Evolutionary conservation across 2,329 filamentous ascomycete genomes (phyloP), one percentile per base, ranked within the genome.

Genomic region (Lasiodiplodia hormozganensis): DNA sequence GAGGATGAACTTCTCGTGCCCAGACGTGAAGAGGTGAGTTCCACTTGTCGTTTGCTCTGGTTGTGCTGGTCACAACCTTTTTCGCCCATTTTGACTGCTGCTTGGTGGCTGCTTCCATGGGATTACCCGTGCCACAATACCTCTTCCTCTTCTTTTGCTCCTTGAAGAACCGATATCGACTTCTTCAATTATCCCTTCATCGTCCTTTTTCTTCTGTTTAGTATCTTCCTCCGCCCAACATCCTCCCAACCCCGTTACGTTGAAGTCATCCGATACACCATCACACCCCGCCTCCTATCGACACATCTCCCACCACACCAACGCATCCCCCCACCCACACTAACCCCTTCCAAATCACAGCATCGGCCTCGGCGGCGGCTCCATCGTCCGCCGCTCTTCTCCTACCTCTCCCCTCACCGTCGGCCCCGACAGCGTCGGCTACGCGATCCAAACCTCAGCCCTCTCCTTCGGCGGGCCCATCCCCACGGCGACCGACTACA

Each of bases 341-440:
- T 23, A 23, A 23, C 23, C 23, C 23, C 23, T 23, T 23, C 23
- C 23, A 25, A 25, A 40, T 14, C 34, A 23, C 57, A 67, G 65
- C 1, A 85, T 89, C 28, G 87, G 85, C 2, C 76, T 89, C 0
- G 87, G 87, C 4, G 87, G 87, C 1, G 87, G 87, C 0, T 84
- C 82, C 18, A 74, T 79, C 5, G 72, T 73, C 21, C 74, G 79
- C 5, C 68, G 69, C 10, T 12, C n/a, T 21, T 38, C 74, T 7
- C 71, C 75, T 6, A 72, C 68, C 16, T 72, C 70, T 38, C 4
- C 25, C 11, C 79, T 85, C 0, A 79, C 77, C 0, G 82, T 89
- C n/a, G 87, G 87, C 0, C 87, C 87, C 2, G 85, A 83, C 38
- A 88, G 85, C 0, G 86, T 89, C 0, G 87, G 86, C 0, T 80